Percentiles rank a stretch among this genome's conserved stretches.
Conservation (phyloP, 2,329 filamentous ascomycete genomes). For the Xylaria sp. region DNA sequence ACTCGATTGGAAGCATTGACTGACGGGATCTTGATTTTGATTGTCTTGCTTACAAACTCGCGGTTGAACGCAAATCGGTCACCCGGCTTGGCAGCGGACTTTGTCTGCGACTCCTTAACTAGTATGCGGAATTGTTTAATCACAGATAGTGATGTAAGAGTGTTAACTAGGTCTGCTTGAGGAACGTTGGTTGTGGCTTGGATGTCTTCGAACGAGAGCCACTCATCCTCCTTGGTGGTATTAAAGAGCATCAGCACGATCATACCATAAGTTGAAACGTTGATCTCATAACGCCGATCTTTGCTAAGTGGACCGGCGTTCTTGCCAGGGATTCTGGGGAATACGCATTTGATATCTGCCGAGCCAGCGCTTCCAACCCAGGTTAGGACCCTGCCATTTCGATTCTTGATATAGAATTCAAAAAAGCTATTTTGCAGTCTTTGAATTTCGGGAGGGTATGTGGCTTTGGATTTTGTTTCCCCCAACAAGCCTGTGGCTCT, state of each 20-base stretch:
- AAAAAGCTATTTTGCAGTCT: conserved; percentile 85
- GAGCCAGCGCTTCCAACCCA: conserved; percentile 80
- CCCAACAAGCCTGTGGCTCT: conserved; percentile 62
- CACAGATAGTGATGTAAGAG: conserved; percentile 83
- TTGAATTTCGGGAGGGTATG: conserved; percentile 79
- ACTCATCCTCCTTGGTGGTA: conserved; percentile 66
- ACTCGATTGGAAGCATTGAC: conserved; percentile 85
- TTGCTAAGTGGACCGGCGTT: conserved; percentile 68
- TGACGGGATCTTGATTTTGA: conserved; percentile 90
- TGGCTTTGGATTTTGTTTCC: conserved; percentile 63
- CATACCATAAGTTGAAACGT: conserved; percentile 93
- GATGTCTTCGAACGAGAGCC: conserved; percentile 77
- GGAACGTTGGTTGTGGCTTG: conserved; percentile 84
- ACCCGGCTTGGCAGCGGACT: conserved; percentile 73
- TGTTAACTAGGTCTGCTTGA: conserved; percentile 75
- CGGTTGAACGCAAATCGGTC: conserved; percentile 87
- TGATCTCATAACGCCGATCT: conserved; percentile 85
- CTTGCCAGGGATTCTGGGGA: conserved; percentile 78
- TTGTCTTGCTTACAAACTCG: conserved; percentile 80
- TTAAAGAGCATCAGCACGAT: conserved; percentile 91
- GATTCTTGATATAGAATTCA: conserved; percentile 85
- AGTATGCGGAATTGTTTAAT: conserved; percentile 81
- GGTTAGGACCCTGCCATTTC: conserved; percentile 86
- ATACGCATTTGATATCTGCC: conserved; percentile 83
- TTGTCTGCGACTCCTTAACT: conserved; percentile 80